These are phyloP conservation scores for Arabidopsis lyrata DNA, from an alignment of 441 rosid genomes.

Conservation along the genomic window DNA sequence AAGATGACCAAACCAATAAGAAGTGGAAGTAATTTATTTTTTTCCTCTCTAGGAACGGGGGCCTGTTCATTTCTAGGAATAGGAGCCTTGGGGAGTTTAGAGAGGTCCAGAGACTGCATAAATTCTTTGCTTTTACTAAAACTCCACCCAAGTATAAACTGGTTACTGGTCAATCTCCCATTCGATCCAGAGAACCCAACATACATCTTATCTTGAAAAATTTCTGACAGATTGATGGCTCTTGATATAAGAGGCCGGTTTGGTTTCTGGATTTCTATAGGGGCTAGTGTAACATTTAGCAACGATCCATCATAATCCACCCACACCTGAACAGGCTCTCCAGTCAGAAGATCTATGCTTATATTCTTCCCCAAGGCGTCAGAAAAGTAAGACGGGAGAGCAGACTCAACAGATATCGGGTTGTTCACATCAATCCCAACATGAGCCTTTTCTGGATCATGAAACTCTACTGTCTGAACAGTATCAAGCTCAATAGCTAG, in stretches of 20 bases:
- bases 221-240: constrained; percentile 22
- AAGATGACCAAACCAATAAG: not conserved
- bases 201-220: constrained; percentile 20
- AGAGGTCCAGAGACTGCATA: constrained; percentile 3
- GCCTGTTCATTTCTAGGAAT: not conserved
- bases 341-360: constrained; percentile 19
- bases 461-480: constrained; percentile 4
- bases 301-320: constrained; percentile 25
- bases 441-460: not conserved
- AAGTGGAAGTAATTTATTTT: not conserved
- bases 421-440: constrained; percentile 40
- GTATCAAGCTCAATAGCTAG: constrained; percentile 38
- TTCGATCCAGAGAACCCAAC: constrained; percentile 35
- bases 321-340: constrained; percentile 34
- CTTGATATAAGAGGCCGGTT: constrained; percentile 24
- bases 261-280: constrained; percentile 6
- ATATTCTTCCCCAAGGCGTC: not conserved
- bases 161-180: constrained; percentile 8
- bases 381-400: constrained; percentile 23
- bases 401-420: constrained; percentile 8
- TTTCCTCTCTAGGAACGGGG: not conserved
- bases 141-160: constrained; percentile 37
- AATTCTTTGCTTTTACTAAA: constrained; percentile 18
- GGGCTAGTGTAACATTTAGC: constrained; percentile 14
- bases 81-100: constrained; percentile 28